Percentiles rank a stretch among this genome's conserved stretches.
phyloP scores from a whole-genome alignment of 176 grass and related monocot species.

The Triticum turgidum region DNA sequence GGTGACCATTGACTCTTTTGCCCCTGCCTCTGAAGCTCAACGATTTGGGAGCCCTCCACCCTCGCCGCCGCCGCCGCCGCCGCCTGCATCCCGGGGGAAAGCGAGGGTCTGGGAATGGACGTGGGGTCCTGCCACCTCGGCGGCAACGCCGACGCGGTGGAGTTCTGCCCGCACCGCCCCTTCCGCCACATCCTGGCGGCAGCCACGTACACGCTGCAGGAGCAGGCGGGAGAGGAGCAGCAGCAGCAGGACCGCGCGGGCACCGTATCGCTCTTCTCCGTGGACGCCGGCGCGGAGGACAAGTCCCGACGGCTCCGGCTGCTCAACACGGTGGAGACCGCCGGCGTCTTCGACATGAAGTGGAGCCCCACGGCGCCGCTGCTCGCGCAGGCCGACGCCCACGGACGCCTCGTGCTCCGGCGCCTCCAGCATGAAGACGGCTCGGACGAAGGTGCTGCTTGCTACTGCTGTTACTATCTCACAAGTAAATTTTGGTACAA shows the following conservation, averaged over 20 bases:
- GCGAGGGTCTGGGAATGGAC: conserved; percentile 46
- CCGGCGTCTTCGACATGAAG: conserved; percentile 82
- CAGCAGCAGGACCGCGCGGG: conserved; percentile 54
- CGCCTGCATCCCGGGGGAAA: background rate
- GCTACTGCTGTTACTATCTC: background rate
- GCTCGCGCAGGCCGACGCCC: conserved; percentile 83
- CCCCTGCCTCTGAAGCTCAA: conserved; percentile 11
- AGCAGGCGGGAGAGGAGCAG: conserved; percentile 50
- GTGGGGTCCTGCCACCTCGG: conserved; percentile 68
- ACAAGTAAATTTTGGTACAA: background rate
- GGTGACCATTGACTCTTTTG: conserved; percentile 6
- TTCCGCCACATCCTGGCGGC: conserved; percentile 68
- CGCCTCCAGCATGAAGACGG: conserved; percentile 41
- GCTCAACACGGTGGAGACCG: conserved; percentile 55
- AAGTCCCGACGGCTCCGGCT: conserved; percentile 39
- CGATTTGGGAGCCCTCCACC: background rate
- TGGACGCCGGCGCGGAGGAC: conserved; percentile 21
- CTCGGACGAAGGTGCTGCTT: conserved; percentile 25
- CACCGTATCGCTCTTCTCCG: conserved; percentile 66
- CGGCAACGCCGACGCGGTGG: conserved; percentile 83
- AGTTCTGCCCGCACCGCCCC: conserved; percentile 69
- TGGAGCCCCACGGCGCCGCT: conserved; percentile 67
- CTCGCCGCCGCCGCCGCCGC: conserved; percentile 11
- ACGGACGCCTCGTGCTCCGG: conserved; percentile 57
- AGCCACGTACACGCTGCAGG: conserved; percentile 87